Conservation (phyloP, 2,329 filamentous ascomycete genomes). For the Xylaria sp. region DNA sequence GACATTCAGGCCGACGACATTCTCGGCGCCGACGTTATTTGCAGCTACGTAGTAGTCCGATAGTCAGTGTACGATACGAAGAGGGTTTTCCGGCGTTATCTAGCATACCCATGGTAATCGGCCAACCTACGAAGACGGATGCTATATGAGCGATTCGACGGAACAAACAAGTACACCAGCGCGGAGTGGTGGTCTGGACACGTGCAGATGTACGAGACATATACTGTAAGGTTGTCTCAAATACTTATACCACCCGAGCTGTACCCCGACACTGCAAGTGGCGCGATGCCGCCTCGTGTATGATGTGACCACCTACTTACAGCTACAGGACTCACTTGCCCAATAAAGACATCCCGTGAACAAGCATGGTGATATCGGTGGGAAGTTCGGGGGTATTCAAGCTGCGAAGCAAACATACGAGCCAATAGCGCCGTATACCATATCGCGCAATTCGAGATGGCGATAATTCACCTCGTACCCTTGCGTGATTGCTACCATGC, state of each 20-base stretch:
- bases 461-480: background rate
- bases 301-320: constrained; percentile 8
- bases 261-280: background rate
- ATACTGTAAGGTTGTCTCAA: background rate
- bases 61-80: background rate
- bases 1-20: constrained; percentile 25
- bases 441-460: constrained; percentile 4
- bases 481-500: constrained; percentile 21
- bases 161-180: background rate
- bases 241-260: background rate
- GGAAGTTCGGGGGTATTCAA: constrained; percentile 5
- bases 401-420: background rate
- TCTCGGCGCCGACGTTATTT: constrained; percentile 18
- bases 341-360: background rate
- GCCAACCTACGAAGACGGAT: background rate
- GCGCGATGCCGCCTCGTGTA: constrained; percentile 10
- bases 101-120: constrained; percentile 17
- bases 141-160: background rate
- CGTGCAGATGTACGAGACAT: background rate
- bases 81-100: background rate
- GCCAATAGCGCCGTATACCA: background rate
- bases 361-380: background rate
- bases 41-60: constrained; percentile 5
- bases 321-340: constrained; percentile 3
- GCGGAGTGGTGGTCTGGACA: background rate